These are phyloP conservation scores for Diaporthe sp. DNA, from an alignment of 2,329 filamentous ascomycete genomes.

Conservation along the genomic window DNA sequence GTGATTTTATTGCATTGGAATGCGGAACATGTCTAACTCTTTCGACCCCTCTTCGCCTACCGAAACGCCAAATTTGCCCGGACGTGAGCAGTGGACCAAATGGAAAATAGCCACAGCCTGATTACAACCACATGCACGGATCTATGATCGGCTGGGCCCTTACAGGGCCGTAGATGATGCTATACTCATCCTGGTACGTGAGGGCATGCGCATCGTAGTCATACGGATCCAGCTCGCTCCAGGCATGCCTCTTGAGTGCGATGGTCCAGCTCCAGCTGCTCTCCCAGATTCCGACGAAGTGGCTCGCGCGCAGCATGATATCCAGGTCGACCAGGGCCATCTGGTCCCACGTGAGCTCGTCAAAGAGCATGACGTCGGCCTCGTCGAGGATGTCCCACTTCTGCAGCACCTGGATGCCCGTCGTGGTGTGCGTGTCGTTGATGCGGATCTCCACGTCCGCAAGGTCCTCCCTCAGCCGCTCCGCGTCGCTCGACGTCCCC, in stretches of 20 bases:
- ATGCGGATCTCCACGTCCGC: slow-evolving; percentile 17
- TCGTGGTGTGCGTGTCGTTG: slow-evolving; percentile 14
- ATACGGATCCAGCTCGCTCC: slow-evolving; percentile 24
- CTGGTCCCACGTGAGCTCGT: slow-evolving; percentile 38
- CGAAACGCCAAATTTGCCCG: not conserved
- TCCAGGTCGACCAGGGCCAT: slow-evolving; percentile 38
- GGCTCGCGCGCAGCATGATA: slow-evolving; percentile 37
- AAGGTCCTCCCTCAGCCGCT: slow-evolving; percentile 17
- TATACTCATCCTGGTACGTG: slow-evolving; percentile 36
- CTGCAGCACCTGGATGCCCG: slow-evolving; percentile 31
- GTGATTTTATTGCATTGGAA: not conserved
- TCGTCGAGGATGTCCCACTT: slow-evolving; percentile 39
- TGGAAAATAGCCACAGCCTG: not conserved
- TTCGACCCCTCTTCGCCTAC: not conserved
- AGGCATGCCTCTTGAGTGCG: slow-evolving; percentile 36
- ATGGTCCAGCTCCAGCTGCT: slow-evolving; percentile 40
- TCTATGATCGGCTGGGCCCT: slow-evolving; percentile 34
- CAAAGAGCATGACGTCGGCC: slow-evolving; percentile 35
- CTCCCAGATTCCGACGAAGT: slow-evolving; percentile 40
- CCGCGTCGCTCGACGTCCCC: slow-evolving; percentile 36
- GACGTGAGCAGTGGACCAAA: not conserved
- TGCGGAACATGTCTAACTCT: slow-evolving; percentile 10
- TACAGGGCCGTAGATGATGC: slow-evolving; percentile 23
- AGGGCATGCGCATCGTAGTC: slow-evolving; percentile 20
- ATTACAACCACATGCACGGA: slow-evolving; percentile 33